Base-by-base conservation (phyloP, 371 early-diverging fungal genomes). In the Mucor circinelloides region DNA sequence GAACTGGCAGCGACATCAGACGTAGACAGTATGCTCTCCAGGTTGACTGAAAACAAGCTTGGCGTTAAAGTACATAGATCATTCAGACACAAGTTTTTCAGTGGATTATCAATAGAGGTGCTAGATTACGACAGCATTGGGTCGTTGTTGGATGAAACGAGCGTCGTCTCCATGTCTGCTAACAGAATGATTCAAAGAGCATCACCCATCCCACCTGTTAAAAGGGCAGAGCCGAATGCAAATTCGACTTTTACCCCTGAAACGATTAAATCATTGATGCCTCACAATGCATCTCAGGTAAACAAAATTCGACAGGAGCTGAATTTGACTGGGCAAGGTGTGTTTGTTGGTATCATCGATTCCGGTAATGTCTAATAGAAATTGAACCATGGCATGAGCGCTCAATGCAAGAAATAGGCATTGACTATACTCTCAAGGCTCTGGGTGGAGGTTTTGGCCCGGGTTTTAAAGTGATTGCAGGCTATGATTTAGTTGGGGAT, bases 351-450 rank as follows among this genome's bases (percentile, higher is more conserved):
- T 30, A 46, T 81, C 13, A 74, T 78, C 36, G 85, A 78, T 69
- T 66, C 81, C 19, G 78, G 76, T 75, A 69, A 64, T 13, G 12
- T 15, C 6, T 30, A 23, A 5, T 12, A 19, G 40, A 10, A 2
- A 21, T 54, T 6, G 10, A 40, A 46, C 8, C 21, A n/a, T 23
- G 21, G 7, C 4, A 21, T 9, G 7, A 9, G 31, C 46, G 21
- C 23, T 40, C 38, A 32, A 32, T 8, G 30, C 2, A 34, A 38
- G 17, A 0, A 80, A 76, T 54, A 34, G 79, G 79, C 17, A 77
- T 90, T 17, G 88, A 90, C 74, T 92, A 88, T 71, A 79, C 73
- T 7, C 92, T 90, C 68, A 88, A 89, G 28, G 89, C 90, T 7
- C 74, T 92, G 50, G 90, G 90, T 23, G 90, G 89, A 12, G 83